Conservation (phyloP, 2,329 filamentous ascomycete genomes). For the Claviceps citrina region DNA sequence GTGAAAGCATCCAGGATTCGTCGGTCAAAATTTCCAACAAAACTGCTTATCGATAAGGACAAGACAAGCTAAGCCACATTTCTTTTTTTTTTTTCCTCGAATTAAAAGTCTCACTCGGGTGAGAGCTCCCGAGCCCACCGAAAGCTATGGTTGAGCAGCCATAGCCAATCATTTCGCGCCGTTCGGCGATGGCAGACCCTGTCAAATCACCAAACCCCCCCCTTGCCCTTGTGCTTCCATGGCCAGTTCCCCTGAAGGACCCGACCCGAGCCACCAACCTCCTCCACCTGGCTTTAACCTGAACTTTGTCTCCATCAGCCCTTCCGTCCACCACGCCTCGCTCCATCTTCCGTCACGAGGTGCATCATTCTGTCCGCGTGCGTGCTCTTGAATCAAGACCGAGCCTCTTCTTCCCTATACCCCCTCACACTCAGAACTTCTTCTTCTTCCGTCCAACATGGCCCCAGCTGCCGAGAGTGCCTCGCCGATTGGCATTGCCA, state of each 20-base stretch:
- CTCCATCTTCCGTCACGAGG: constrained; percentile 4
- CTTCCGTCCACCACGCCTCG: constrained; percentile 3
- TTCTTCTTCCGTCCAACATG: constrained; percentile 28
- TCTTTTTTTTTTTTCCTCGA: too few relatives aligned
- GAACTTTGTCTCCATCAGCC: constrained; percentile 6
- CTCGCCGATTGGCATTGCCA: constrained; percentile 59
- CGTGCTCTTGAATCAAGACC: background rate
- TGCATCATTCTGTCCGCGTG: constrained; percentile 2
- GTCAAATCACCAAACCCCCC: too few relatives aligned
- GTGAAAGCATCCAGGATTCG: background rate
- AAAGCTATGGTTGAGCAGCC: too few relatives aligned
- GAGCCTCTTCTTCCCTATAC: background rate
- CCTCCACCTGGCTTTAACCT: constrained; percentile 5
- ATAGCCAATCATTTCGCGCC: constrained; percentile 1
- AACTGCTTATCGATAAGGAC: constrained; percentile 14
- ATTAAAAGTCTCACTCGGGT: too few relatives aligned
- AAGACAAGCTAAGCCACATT: too few relatives aligned
- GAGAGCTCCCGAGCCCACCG: too few relatives aligned
- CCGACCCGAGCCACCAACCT: constrained; percentile 2
- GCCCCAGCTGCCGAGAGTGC: constrained; percentile 44
- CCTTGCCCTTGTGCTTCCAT: too few relatives aligned
- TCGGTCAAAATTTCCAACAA: constrained; percentile 16
- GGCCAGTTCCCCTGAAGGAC: constrained; percentile 21
- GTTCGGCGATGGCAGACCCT: too few relatives aligned
- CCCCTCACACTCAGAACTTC: constrained; percentile 6